A percentile compares a stretch with the other conserved stretches of the same genome.
phyloP scores from a whole-genome alignment of 2,329 filamentous ascomycete species.

The Aspergillus sp. region DNA sequence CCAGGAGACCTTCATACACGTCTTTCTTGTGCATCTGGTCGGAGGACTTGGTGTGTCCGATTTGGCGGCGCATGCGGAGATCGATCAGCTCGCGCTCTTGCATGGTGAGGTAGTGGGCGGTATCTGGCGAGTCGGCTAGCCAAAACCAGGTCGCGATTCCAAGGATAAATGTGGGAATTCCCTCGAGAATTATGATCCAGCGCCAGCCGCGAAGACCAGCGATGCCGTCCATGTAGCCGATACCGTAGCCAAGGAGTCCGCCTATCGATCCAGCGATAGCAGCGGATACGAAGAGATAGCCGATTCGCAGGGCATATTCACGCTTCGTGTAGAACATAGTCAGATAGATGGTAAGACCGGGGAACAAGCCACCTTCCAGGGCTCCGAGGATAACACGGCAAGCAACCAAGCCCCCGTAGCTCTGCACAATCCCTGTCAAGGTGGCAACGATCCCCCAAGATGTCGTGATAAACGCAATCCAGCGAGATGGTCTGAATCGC shows the following conservation, averaged over 20 bases:
- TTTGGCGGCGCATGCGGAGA: slow-evolving; percentile 10
- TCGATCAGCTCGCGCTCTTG: slow-evolving; percentile 9
- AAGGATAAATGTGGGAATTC: slow-evolving; percentile 8
- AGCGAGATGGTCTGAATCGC: slow-evolving; percentile 9
- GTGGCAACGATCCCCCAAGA: slow-evolving; percentile 12
- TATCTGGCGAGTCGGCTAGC: slow-evolving; percentile 9
- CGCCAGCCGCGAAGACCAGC: slow-evolving; percentile 12
- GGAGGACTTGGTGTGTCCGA: slow-evolving; percentile 11
- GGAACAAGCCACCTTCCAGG: slow-evolving; percentile 8
- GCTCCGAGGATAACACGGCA: slow-evolving; percentile 8
- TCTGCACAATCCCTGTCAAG: slow-evolving; percentile 3
- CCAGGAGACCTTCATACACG: slow-evolving; percentile 5
- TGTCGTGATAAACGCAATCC: slow-evolving; percentile 11
- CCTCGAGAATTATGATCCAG: slow-evolving; percentile 15
- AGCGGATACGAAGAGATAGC: slow-evolving; percentile 14
- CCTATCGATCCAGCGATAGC: slow-evolving; percentile 10
- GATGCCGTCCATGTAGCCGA: slow-evolving; percentile 11
- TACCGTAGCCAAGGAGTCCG: slow-evolving; percentile 8
- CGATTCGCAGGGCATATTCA: slow-evolving; percentile 11
- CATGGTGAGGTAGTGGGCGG: slow-evolving; percentile 7
- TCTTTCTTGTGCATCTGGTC: slow-evolving; percentile 14
- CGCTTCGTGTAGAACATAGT: slow-evolving; percentile 13
- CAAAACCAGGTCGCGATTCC: slow-evolving; percentile 9
- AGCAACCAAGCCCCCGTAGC: slow-evolving; percentile 4
- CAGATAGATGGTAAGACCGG: slow-evolving; percentile 11